Percentiles rank a stretch among this genome's conserved stretches.
Evolutionary conservation across 192 early-diverging fungal genomes (phyloP).

Genomic region (Coemansia sp.): DNA sequence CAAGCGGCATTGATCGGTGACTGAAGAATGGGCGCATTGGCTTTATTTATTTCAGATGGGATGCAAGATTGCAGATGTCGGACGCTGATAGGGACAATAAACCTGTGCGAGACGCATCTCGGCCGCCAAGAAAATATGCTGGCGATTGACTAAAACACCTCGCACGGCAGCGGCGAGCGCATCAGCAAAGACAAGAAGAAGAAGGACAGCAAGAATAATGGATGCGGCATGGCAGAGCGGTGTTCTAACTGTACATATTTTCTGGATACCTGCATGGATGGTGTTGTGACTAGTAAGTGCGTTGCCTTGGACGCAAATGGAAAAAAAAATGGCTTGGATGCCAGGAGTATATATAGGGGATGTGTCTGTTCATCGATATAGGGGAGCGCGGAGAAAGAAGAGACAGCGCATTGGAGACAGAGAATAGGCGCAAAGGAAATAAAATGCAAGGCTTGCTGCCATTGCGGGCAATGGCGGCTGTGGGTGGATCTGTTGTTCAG

Average conservation of each 20-base stretch:
- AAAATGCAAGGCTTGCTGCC: slow-evolving; percentile 5
- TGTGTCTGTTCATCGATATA: neutral
- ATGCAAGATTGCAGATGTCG: slow-evolving; percentile 9
- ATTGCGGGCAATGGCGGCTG: slow-evolving; percentile 4
- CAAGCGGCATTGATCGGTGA: slow-evolving; percentile 6
- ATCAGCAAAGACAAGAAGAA: neutral
- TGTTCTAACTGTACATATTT: neutral
- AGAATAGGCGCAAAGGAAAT: neutral
- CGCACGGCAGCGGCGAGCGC: no score
- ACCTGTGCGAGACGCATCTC: neutral
- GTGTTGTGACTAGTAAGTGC: neutral
- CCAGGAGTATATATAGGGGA: neutral
- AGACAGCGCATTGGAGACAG: no score
- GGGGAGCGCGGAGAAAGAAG: neutral
- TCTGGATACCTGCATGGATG: neutral
- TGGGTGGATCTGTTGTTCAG: neutral
- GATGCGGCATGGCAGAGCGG: neutral
- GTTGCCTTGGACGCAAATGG: neutral
- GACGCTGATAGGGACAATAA: slow-evolving; percentile 1
- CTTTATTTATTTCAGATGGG: slow-evolving; percentile 2
- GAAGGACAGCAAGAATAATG: neutral
- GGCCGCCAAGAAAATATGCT: neutral
- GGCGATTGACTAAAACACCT: neutral
- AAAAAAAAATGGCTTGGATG: no score
- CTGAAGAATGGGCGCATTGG: slow-evolving; percentile 2